Conservation (phyloP, 1,139 yeast species). For the Meyerozyma elateridarum region DNA sequence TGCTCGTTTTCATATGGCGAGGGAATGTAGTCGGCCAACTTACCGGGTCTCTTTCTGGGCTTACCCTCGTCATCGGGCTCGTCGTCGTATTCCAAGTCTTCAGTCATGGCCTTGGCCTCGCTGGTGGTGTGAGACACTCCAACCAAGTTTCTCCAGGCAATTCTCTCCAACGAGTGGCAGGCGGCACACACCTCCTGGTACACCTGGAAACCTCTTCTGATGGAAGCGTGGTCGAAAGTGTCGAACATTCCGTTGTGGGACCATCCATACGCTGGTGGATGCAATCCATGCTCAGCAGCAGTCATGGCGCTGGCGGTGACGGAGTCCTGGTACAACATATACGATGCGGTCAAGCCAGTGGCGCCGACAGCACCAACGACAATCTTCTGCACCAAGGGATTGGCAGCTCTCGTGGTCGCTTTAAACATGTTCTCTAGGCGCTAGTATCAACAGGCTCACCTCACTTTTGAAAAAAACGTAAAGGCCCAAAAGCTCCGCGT, state of each 20-base stretch:
- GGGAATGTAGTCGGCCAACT: constrained; percentile 92
- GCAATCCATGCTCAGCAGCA: constrained; percentile 98
- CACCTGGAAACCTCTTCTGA: constrained; percentile 99
- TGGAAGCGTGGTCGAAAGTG: constrained; percentile 92
- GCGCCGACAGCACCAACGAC: constrained; percentile 63
- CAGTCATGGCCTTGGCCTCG: constrained; percentile 93
- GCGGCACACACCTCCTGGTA: constrained; percentile 99
- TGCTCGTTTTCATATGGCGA: constrained; percentile 96
- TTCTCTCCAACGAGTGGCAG: constrained; percentile 94
- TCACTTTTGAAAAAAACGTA: constrained; percentile 4
- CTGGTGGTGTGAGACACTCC: constrained; percentile 91
- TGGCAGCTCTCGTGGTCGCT: constrained; percentile 4
- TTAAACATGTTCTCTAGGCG: constrained; percentile 2
- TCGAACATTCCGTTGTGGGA: constrained; percentile 89
- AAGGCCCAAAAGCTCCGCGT: constrained; percentile 3
- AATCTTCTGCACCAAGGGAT: constrained; percentile 47
- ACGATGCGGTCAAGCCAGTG: constrained; percentile 68
- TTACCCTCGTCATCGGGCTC: constrained; percentile 99
- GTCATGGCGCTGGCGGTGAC: constrained; percentile 94
- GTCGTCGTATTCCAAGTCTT: constrained; percentile 95
- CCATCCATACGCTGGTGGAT: constrained; percentile 92
- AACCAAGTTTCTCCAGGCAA: constrained; percentile 97
- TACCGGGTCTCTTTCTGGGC: constrained; percentile 98
- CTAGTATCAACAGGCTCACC: constrained; percentile 1
- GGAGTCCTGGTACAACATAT: constrained; percentile 72